Conservation (phyloP, 192 early-diverging fungal species). For the Linnemannia hyalina region DNA sequence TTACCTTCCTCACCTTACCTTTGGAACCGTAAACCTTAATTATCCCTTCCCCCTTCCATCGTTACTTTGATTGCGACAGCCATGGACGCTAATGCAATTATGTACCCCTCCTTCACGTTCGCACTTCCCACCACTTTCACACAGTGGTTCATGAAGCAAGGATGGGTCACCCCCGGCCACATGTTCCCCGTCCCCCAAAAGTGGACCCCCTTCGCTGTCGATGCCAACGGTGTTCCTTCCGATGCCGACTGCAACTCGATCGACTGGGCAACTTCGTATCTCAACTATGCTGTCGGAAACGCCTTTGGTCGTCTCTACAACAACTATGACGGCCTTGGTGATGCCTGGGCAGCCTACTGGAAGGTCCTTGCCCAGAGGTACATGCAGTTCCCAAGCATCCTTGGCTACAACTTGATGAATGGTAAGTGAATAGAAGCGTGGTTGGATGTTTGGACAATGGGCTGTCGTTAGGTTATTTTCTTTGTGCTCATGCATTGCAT, state of each 20-base stretch:
- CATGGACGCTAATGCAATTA: not conserved
- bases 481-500: not conserved
- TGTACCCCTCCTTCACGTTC: not conserved
- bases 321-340: slow-evolving; percentile 67
- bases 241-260: slow-evolving; percentile 53
- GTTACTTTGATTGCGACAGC: not conserved
- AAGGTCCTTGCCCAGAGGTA: slow-evolving; percentile 65
- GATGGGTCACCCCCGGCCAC: slow-evolving; percentile 54
- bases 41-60: not conserved
- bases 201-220: slow-evolving; percentile 46
- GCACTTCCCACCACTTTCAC: not conserved
- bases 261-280: slow-evolving; percentile 59
- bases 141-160: slow-evolving; percentile 46
- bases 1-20: not conserved
- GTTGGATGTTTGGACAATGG: not conserved
- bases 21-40: not conserved
- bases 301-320: slow-evolving; percentile 69
- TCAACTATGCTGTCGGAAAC: slow-evolving; percentile 57
- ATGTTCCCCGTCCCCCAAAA: slow-evolving; percentile 55
- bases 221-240: slow-evolving; percentile 57
- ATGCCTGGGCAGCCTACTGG: slow-evolving; percentile 72
- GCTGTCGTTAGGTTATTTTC: not conserved
- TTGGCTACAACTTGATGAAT: slow-evolving; percentile 77
- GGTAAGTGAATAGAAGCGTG: slow-evolving; percentile 7
- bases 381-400: slow-evolving; percentile 58